These are phyloP conservation scores for Tylopilus vinaceipallidus DNA, from an alignment of 768 basidiomycete genomes.

Conservation along the genomic window DNA sequence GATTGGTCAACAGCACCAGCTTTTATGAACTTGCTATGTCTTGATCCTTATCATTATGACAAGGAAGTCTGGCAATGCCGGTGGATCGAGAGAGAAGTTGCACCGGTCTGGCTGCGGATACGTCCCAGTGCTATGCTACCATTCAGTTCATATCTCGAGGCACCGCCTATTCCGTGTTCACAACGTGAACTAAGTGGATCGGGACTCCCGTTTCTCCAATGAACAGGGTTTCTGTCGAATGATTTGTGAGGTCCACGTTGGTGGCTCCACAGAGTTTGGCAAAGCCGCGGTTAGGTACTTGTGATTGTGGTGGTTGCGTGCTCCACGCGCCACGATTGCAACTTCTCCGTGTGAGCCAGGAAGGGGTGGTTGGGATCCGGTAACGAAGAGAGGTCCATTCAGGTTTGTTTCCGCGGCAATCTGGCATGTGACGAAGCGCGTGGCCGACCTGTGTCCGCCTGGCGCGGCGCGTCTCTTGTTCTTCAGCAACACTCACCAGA, in stretches of 20 bases:
- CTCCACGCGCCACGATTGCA: too few relatives aligned
- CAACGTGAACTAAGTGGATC: too few relatives aligned
- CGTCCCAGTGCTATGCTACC: conserved; percentile 1
- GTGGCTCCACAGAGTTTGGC: neutral
- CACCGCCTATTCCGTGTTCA: conserved; percentile 14
- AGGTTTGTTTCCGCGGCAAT: conserved; percentile 1
- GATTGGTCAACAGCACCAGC: neutral
- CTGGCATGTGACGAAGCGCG: conserved; percentile 9
- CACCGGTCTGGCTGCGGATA: conserved; percentile 16
- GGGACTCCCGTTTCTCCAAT: neutral
- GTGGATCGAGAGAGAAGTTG: conserved; percentile 20
- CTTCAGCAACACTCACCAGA: neutral
- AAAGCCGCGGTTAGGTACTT: conserved; percentile 1
- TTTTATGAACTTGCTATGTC: conserved; percentile 10
- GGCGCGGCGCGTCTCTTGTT: too few relatives aligned
- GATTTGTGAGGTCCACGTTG: neutral
- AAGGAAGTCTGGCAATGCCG: conserved; percentile 5
- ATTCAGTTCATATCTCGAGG: conserved; percentile 10
- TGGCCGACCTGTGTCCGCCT: conserved; percentile 12
- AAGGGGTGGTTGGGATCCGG: too few relatives aligned
- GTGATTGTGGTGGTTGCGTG: conserved; percentile 1
- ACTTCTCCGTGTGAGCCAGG: neutral
- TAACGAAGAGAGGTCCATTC: too few relatives aligned
- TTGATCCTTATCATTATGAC: conserved; percentile 1
- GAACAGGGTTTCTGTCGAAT: conserved; percentile 4